Percentiles rank a stretch among this genome's conserved stretches.
Conservation (phyloP, 345 rosid genomes). For the Nasturtium officinale region DNA sequence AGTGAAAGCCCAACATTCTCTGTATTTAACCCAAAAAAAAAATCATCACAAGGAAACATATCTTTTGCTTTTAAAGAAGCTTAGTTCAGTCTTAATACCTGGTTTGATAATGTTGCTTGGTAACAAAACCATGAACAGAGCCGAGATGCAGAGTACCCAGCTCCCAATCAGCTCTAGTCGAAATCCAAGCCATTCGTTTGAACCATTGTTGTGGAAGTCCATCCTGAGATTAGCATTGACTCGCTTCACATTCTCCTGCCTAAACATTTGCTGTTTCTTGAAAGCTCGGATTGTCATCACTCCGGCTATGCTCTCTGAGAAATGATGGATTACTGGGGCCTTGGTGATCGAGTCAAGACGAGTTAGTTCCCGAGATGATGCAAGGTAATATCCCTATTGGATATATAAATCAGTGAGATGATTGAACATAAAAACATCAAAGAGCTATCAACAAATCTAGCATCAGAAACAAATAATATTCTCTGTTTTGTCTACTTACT, state of each 20-base stretch:
- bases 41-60: neutral
- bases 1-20: constrained; percentile 91
- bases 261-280: constrained; percentile 58
- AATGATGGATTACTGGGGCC: constrained; percentile 95
- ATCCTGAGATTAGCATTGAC: constrained; percentile 77
- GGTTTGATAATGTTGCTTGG: constrained; percentile 85
- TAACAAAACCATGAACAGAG: constrained; percentile 76
- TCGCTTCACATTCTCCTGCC: constrained; percentile 68
- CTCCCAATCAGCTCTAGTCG: constrained; percentile 82
- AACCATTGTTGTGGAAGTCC: constrained; percentile 90
- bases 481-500: constrained; percentile 48
- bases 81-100: constrained; percentile 47
- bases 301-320: constrained; percentile 93
- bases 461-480: neutral
- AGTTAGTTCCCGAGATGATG: constrained; percentile 87
- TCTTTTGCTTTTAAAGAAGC: neutral
- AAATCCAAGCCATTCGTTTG: constrained; percentile 92
- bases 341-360: constrained; percentile 97
- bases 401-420: constrained; percentile 11
- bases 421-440: neutral
- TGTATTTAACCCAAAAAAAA: constrained; percentile 29
- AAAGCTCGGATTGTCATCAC: constrained; percentile 87
- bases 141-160: constrained; percentile 70
- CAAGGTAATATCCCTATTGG: constrained; percentile 77
- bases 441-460: neutral